A percentile compares a stretch with the other conserved stretches of the same genome.
Conservation (phyloP, 139 green algal genomes). For the Desmodesmus armatus region DNA sequence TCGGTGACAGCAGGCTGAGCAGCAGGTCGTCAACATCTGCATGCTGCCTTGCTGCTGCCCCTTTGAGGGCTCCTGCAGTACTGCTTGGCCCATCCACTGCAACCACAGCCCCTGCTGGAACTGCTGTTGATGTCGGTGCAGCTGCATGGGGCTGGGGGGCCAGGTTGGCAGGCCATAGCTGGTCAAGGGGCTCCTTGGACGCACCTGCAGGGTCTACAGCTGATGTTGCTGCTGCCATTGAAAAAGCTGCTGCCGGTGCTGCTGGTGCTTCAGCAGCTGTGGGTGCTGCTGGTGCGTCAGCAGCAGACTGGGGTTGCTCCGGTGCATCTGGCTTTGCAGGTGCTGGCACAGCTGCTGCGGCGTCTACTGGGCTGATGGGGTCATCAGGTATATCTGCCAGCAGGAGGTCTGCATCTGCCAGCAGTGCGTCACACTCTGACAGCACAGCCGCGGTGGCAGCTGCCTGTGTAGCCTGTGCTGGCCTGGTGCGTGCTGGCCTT, state of each 20-base stretch:
- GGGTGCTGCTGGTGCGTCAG: too few relatives aligned
- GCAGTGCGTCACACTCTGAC: too few relatives aligned
- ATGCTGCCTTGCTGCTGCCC: conserved; percentile 10
- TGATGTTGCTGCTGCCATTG: background rate
- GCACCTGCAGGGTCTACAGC: background rate
- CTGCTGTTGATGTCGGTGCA: background rate
- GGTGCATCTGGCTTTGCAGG: too few relatives aligned
- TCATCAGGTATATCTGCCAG: too few relatives aligned
- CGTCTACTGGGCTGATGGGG: too few relatives aligned
- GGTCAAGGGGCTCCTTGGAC: background rate
- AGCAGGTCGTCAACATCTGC: too few relatives aligned
- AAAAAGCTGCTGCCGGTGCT: background rate
- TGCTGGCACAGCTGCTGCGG: too few relatives aligned
- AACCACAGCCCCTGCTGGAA: background rate
- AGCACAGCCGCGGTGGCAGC: too few relatives aligned
- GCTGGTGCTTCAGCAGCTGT: background rate
- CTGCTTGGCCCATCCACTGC: background rate
- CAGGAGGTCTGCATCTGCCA: too few relatives aligned
- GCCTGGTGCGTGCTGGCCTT: too few relatives aligned
- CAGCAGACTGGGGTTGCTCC: too few relatives aligned
- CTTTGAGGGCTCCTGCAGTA: background rate
- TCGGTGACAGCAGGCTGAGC: background rate
- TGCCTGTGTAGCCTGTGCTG: too few relatives aligned
- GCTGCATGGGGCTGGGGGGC: background rate
- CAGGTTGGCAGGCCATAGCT: background rate